Base-by-base conservation (phyloP, 257 asterid genomes). In the Cordia subcordata region DNA sequence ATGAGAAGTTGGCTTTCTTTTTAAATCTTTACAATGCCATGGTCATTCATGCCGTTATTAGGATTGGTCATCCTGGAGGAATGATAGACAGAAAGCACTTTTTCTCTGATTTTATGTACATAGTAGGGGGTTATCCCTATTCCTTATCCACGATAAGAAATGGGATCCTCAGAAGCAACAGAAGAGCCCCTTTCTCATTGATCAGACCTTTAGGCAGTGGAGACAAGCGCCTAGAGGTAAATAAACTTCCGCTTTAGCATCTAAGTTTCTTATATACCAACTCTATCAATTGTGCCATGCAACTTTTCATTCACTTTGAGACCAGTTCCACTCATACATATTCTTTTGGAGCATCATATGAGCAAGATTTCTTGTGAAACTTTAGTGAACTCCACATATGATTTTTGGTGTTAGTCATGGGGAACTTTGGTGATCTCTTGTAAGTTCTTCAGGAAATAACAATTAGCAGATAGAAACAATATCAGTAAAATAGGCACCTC, bases 51-150 rank as follows among this genome's bases (percentile, higher is more conserved):
- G 95, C 91, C 10, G 99, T 83, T 18, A 81, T 88, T 39, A 77
- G 95, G 67, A 52, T 92, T 11, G 97, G 99, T 47, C 82, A 73
- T 63, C 99, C 99, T 0, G 99, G 96, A 51, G 90, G 79, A 40
- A 75, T 84, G 89, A 82, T 88, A 10, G 95, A 88, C n/a, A 64
- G 90, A 64, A 82, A 91, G 75, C 45, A 88, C 20, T 92, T 83
- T 72, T 84, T 88, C 59, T 66, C 94, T 0, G 96, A 92, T 13
- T 92, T 92, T 72, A 73, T 81, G 81, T 89, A 92, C 44, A 65
- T 92, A 11, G 61, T 92, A 19, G 97, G 99, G 13, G 99, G 99
- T 44, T 73, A 71, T 57, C 74, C 90, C 23, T 84, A 78, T 68
- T 93, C 97, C 19, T 67, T 93, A 58, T 79, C 80, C 61, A 69